These are phyloP conservation scores for Alternaria hordeiaustralica DNA, from an alignment of 2,329 filamentous ascomycete genomes.

Conservation along the genomic window DNA sequence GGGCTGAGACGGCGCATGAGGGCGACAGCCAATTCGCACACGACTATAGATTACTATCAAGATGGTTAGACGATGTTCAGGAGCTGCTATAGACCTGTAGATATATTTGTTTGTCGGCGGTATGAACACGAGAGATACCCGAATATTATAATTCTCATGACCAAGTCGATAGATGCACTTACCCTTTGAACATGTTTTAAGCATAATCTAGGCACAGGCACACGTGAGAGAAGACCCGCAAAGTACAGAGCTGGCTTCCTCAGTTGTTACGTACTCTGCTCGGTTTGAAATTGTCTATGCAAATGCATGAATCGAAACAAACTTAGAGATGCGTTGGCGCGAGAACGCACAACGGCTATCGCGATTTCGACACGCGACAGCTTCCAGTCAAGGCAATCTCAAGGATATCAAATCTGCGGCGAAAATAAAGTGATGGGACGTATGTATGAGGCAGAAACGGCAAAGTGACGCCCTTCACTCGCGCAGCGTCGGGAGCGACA, in stretches of 20 bases:
- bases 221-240: not conserved
- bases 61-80: not conserved
- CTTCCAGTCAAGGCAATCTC: not conserved
- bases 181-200: not conserved
- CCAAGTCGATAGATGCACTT: not conserved
- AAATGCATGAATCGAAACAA: not conserved
- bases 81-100: not conserved
- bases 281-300: not conserved
- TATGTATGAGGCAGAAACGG: not conserved
- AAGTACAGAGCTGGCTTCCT: not conserved
- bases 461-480: not conserved
- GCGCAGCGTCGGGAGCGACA: not conserved
- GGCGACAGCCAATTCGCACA: not conserved
- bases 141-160: not conserved
- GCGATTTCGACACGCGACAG: not conserved
- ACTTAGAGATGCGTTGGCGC: not conserved
- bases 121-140: not conserved
- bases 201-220: not conserved
- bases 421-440: not conserved
- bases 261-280: not conserved
- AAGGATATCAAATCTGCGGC: not conserved
- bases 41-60: not conserved
- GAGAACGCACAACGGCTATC: not conserved
- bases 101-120: not conserved
- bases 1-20: not conserved